Evolutionary conservation across 352 stramenopile species (phyloP).

Genomic region (Pythium vanterpoolii): DNA sequence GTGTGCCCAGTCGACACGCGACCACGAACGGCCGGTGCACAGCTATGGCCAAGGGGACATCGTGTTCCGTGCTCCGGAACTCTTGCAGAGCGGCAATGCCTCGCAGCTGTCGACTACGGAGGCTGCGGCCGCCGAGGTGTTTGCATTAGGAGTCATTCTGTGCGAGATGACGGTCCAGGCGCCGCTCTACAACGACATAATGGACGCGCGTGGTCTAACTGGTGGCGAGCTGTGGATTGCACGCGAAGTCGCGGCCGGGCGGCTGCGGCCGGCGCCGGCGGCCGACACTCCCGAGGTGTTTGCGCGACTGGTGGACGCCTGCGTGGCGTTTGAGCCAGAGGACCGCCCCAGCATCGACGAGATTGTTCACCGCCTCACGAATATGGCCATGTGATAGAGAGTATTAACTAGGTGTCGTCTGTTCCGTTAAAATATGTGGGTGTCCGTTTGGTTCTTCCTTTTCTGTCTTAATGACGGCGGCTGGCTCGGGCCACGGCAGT

Average conservation of each 20-base stretch:
- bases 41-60: slow-evolving; percentile 62
- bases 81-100: slow-evolving; percentile 28
- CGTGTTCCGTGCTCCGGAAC: slow-evolving; percentile 45
- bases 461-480: background rate
- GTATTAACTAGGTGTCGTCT: too few relatives aligned
- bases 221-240: slow-evolving; percentile 66
- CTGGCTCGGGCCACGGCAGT: slow-evolving; percentile 38
- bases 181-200: slow-evolving; percentile 44
- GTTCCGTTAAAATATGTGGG: too few relatives aligned
- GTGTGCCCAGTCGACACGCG: slow-evolving; percentile 47
- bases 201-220: slow-evolving; percentile 42
- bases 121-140: slow-evolving; percentile 47
- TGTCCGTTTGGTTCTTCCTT: too few relatives aligned
- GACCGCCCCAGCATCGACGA: slow-evolving; percentile 41
- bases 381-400: background rate
- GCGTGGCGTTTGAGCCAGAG: slow-evolving; percentile 46
- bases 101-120: background rate
- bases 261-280: slow-evolving; percentile 37
- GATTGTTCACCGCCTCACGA: slow-evolving; percentile 29
- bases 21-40: slow-evolving; percentile 35
- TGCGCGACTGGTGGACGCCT: slow-evolving; percentile 37
- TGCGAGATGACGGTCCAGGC: slow-evolving; percentile 58
- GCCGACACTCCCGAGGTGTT: slow-evolving; percentile 44
- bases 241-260: slow-evolving; percentile 40
- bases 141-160: slow-evolving; percentile 68